Conservation (phyloP, 2,329 filamentous ascomycete species). For the Fusarium euwallaceae region DNA sequence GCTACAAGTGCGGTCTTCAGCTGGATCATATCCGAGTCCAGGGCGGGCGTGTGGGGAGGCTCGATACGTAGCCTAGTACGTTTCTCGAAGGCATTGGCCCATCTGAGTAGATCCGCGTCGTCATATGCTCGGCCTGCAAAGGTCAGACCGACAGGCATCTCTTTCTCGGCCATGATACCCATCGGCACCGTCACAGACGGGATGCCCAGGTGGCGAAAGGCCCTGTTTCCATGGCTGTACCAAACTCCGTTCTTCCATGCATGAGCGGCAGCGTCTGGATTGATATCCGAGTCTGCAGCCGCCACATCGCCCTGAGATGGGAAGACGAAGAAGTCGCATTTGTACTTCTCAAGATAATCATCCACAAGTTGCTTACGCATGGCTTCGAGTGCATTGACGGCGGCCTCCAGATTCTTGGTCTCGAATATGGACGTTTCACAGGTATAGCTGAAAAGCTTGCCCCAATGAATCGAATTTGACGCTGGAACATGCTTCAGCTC, state of each 20-base stretch:
- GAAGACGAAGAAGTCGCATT: slow-evolving; percentile 61
- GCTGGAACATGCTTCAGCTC: slow-evolving; percentile 12
- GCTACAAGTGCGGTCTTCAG: neutral
- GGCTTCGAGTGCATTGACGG: slow-evolving; percentile 60
- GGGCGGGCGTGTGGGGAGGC: slow-evolving; percentile 20
- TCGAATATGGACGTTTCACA: slow-evolving; percentile 52
- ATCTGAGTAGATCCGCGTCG: slow-evolving; percentile 52
- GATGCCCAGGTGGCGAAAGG: slow-evolving; percentile 66
- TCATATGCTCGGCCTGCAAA: slow-evolving; percentile 64
- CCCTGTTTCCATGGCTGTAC: slow-evolving; percentile 67
- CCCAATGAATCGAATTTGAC: slow-evolving; percentile 19
- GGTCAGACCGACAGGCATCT: slow-evolving; percentile 66
- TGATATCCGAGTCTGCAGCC: slow-evolving; percentile 59
- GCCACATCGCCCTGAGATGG: slow-evolving; percentile 65
- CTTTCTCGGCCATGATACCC: slow-evolving; percentile 60
- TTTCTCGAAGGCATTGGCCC: slow-evolving; percentile 38
- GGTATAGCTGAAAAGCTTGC: neutral
- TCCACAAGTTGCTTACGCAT: slow-evolving; percentile 61
- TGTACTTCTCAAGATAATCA: slow-evolving; percentile 59
- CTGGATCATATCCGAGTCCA: slow-evolving; percentile 1
- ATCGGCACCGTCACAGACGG: slow-evolving; percentile 67
- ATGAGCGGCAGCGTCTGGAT: slow-evolving; percentile 23
- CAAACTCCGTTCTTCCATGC: slow-evolving; percentile 59
- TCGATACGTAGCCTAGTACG: neutral
- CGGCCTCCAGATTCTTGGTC: slow-evolving; percentile 56